Base-by-base conservation (phyloP, 345 rosid species). In the Citrus medica region DNA sequence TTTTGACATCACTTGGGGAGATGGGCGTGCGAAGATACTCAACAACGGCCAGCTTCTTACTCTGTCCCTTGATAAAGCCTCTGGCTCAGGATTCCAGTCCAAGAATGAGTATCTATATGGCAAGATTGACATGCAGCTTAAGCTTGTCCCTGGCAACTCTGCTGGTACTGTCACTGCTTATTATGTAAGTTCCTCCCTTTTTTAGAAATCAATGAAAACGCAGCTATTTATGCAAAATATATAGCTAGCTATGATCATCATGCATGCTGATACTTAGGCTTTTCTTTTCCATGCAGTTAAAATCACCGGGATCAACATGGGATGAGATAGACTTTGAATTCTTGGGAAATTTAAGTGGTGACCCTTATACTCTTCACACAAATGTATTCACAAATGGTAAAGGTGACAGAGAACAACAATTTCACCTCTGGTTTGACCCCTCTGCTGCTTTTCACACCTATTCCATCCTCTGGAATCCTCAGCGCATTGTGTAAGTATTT, bases 311-410 rank as follows among this genome's bases (percentile, higher is more conserved):
- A 5, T 79, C 84, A 55, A 58, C 79, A 16, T 87, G 88, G 88
- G 97, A 93, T 72, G 97, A 91, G 76, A 89, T 93, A 1, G 97
- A 93, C 61, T 89, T 90, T 51, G 94, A 93, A 68, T 93, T 93
- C 82, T 78, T 92, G 66, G 96, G 98, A 7, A 93, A 93, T 51
- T 64, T 84, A 69, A 89, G 88, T 0, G 95, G 92, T 21, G 83
- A 90, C 3, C 97, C 95, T 53, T 91, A 91, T 63, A 85, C 81
- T 73, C 81, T 93, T n/a, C 97, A 93, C 62, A 93, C 94, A 10
- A 91, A 93, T 63, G 85, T 93, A 24, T 91, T 74, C 77, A 87
- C 85, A 37, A 88, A 89, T 79, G 97, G 95, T 9, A 84, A 76
- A 79, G 97, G 97, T 55, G 70, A 89, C 69, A 89, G 90, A 16